Percentiles rank a stretch among this genome's conserved stretches.
These are phyloP conservation scores for Rutstroemia sp. DNA, from an alignment of 2,329 filamentous ascomycete genomes.

Conservation along the genomic window DNA sequence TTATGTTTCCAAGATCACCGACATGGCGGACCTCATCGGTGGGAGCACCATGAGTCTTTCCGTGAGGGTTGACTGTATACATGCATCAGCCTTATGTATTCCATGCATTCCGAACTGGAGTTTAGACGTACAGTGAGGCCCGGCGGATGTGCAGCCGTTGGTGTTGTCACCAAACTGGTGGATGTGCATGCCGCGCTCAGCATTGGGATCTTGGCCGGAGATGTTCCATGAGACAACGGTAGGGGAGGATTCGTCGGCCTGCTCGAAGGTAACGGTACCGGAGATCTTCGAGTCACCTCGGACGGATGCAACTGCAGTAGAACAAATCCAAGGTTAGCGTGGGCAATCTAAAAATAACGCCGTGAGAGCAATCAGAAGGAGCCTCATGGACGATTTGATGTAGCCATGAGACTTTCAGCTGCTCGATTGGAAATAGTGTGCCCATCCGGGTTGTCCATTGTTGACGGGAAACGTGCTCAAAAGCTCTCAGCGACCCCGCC, in stretches of 20 bases:
- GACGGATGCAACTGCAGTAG: conserved; percentile 74
- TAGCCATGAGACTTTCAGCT: conserved; percentile 16
- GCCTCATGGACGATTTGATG: not conserved
- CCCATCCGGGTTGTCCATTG: conserved; percentile 40
- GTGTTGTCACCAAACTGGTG: conserved; percentile 99
- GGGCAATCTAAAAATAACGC: not conserved
- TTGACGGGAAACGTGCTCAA: conserved; percentile 50
- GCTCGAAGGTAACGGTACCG: conserved; percentile 93
- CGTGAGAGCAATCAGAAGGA: not conserved
- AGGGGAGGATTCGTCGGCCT: conserved; percentile 70
- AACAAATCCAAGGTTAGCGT: conserved; percentile 10
- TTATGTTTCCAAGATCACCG: conserved; percentile 95
- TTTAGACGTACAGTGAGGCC: conserved; percentile 77
- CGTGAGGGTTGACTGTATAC: conserved; percentile 81
- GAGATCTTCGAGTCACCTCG: conserved; percentile 95
- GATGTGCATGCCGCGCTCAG: conserved; percentile 96
- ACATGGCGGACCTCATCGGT: conserved; percentile 81
- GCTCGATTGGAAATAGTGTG: conserved; percentile 26
- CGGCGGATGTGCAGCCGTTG: conserved; percentile 98
- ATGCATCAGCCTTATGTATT: conserved; percentile 11
- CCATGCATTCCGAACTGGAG: not conserved
- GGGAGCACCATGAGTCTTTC: conserved; percentile 88
- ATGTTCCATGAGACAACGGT: conserved; percentile 93
- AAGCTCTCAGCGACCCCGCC: conserved; percentile 39
- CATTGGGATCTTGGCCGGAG: conserved; percentile 85